phyloP scores from a whole-genome alignment of 805 yeast genomes.

The Teunomyces gatunensis region DNA sequence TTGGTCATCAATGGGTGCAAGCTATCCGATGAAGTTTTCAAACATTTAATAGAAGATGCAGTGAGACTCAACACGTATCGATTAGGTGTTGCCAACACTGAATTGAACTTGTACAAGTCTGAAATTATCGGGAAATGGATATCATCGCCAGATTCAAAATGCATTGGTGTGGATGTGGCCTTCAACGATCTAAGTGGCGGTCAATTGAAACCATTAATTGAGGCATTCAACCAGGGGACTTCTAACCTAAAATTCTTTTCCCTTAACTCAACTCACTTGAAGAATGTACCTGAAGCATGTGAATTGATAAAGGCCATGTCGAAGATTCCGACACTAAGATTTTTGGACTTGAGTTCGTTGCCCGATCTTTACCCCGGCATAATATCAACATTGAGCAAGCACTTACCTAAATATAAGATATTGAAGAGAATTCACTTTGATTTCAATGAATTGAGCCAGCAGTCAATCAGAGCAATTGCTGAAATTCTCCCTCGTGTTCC shows the following conservation, averaged over 20 bases:
- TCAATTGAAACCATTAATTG: constrained; percentile 45
- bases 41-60: constrained; percentile 40
- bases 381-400: constrained; percentile 42
- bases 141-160: constrained; percentile 38
- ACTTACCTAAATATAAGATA: constrained; percentile 44
- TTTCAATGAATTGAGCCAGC: constrained; percentile 46
- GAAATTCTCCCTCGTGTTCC: constrained; percentile 46
- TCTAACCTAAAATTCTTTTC: constrained; percentile 49
- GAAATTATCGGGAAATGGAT: constrained; percentile 48
- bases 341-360: constrained; percentile 52
- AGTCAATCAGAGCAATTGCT: constrained; percentile 48
- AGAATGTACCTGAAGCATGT: constrained; percentile 37
- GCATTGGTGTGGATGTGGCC: constrained; percentile 56
- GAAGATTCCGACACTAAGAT: constrained; percentile 40
- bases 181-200: constrained; percentile 50
- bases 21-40: constrained; percentile 41
- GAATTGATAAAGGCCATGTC: constrained; percentile 38
- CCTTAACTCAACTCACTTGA: constrained; percentile 49
- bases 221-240: constrained; percentile 32
- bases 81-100: constrained; percentile 54
- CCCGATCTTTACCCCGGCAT: constrained; percentile 53
- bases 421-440: constrained; percentile 55
- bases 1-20: constrained; percentile 58
- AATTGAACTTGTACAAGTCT: constrained; percentile 42
- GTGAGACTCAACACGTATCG: constrained; percentile 44